Evolutionary conservation across 257 asterid species (phyloP), one percentile per base, ranked within the genome.

Genomic region (Fraxinus cuspidata): DNA sequence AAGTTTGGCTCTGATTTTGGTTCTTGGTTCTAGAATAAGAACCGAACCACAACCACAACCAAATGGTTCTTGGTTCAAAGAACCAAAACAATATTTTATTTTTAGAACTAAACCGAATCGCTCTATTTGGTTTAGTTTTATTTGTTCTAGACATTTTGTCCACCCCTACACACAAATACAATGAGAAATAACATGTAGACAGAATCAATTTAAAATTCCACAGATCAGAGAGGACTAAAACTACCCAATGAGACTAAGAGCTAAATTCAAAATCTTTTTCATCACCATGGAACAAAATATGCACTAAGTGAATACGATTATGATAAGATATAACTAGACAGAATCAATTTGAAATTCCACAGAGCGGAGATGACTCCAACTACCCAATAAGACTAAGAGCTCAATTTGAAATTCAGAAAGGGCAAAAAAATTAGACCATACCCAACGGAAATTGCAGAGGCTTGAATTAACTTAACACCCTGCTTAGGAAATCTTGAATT

Each of bases 371-470:
- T 0, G 10, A 35, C 34, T 63, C 15, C 16, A 31, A 21, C 12
- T 25, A 60, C 68, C 68, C 68, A 79, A 2, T 63, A 1, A 29
- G 28, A 28, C 16, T 5, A 35, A 32, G 21, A 28, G 28, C 65
- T 18, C 65, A 7, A 53, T 3, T 9, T 19, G 21, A 71, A 72
- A 35, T 0, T 8, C 71, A 23, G 69, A 12, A 63, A 9, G 7
- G 5, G 3, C 9, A 56, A 35, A 67, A 9, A 3, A 4, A 16
- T 47, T 4, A 77, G 21, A 44, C n/a, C 4, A 25, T 89, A 93
- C 98, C 90, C 92, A 71, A 79, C 13, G 9, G 86, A 74, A 47
- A 87, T 49, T 3, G 88, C 71, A 42, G 87, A 84, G 73, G 92
- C 92, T 74, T 79, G 87, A 78, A 87, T 74, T 8, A 88, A 70